A percentile compares a stretch with the other conserved stretches of the same genome.
phyloP scores from a whole-genome alignment of 306 rosid species.

The Neltuma alba region DNA sequence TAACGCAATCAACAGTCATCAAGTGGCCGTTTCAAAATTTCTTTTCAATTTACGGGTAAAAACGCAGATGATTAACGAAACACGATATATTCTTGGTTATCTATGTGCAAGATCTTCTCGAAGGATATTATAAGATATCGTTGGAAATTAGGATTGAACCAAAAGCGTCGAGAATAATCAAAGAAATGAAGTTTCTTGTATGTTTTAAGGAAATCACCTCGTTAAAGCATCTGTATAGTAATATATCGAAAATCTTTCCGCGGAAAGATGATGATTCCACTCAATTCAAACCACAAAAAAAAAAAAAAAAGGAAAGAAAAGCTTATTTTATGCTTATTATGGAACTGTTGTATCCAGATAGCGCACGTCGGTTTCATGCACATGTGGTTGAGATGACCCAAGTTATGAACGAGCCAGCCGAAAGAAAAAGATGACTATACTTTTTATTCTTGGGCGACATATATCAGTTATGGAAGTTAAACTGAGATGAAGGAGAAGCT shows the following conservation, averaged over 20 bases:
- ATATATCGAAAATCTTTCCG: too few relatives aligned
- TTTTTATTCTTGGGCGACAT: too few relatives aligned
- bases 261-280: not conserved
- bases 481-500: not conserved
- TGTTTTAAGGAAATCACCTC: not conserved
- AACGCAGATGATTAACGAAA: conserved; percentile 14
- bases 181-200: not conserved
- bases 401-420: not conserved
- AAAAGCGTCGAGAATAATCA: not conserved
- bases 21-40: not conserved
- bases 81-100: not conserved
- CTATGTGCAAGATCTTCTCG: not conserved
- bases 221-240: not conserved
- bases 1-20: conserved; percentile 9
- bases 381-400: not conserved
- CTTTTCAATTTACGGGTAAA: not conserved
- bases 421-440: not conserved
- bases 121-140: not conserved
- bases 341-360: not conserved
- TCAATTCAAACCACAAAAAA: not conserved
- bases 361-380: conserved; percentile 3
- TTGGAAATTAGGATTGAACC: not conserved
- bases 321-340: not conserved
- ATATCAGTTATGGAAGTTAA: too few relatives aligned
- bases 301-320: not conserved